These are phyloP conservation scores for Seminavis robusta DNA, from an alignment of 108 stramenopile genomes.

Conservation along the genomic window DNA sequence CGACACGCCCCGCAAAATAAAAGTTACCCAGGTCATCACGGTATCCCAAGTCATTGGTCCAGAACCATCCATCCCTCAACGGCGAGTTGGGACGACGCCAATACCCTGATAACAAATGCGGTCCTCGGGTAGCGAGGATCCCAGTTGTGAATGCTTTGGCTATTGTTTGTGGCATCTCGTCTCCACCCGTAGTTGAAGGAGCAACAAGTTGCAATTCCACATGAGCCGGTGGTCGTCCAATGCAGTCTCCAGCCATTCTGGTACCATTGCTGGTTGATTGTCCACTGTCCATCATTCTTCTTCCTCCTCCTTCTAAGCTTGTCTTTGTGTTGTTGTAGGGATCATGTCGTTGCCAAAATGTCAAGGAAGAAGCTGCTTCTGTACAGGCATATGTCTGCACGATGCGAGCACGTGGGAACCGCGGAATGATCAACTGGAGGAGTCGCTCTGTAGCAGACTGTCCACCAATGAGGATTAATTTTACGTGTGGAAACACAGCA, in stretches of 20 bases:
- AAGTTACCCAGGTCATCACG: constrained; percentile 43
- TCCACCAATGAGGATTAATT: constrained; percentile 83
- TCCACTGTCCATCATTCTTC: not conserved
- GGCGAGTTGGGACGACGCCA: constrained; percentile 58
- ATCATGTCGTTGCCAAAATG: constrained; percentile 78
- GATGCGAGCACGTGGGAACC: constrained; percentile 75
- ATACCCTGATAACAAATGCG: constrained; percentile 90
- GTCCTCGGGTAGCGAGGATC: constrained; percentile 78
- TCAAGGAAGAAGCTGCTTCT: constrained; percentile 90
- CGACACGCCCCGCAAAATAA: constrained; percentile 75
- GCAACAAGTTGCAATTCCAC: constrained; percentile 41
- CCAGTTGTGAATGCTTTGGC: constrained; percentile 33
- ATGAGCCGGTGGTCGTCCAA: constrained; percentile 64
- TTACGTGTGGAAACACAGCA: constrained; percentile 39
- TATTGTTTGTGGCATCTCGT: not conserved
- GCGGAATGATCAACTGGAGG: constrained; percentile 15
- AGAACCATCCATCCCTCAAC: constrained; percentile 40
- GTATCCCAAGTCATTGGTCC: constrained; percentile 78
- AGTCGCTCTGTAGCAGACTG: constrained; percentile 54
- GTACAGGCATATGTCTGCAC: constrained; percentile 94
- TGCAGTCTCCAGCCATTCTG: constrained; percentile 40
- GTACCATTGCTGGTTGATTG: not conserved
- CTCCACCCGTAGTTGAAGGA: not conserved
- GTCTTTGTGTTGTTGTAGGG: not conserved
- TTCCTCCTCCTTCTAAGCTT: not conserved